Percentiles rank a stretch among this genome's conserved stretches.
Evolutionary conservation across 2,329 filamentous ascomycete genomes (phyloP).

Genomic region (Blastomyces percursus): DNA sequence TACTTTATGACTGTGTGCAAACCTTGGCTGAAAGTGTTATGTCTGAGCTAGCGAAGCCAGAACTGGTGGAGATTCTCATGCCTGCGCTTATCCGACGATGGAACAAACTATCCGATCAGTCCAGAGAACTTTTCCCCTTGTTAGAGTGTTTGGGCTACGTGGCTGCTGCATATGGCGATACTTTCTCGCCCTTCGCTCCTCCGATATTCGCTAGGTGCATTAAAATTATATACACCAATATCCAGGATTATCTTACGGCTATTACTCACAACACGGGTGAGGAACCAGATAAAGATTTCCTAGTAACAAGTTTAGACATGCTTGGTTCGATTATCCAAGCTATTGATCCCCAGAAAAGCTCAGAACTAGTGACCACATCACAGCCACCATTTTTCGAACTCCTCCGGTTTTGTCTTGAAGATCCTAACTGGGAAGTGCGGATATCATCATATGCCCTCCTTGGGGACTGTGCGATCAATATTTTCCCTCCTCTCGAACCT

Average conservation of each 20-base stretch:
- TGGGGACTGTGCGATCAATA: constrained; percentile 87
- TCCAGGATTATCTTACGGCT: constrained; percentile 67
- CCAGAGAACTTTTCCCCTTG: constrained; percentile 84
- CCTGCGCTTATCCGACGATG: constrained; percentile 81
- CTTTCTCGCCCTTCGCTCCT: constrained; percentile 73
- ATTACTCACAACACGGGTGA: constrained; percentile 59
- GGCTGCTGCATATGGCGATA: constrained; percentile 68
- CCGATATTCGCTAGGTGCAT: constrained; percentile 83
- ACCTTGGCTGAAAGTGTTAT: constrained; percentile 89
- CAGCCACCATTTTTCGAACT: constrained; percentile 84
- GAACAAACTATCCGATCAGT: constrained; percentile 76
- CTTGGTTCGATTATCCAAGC: constrained; percentile 90
- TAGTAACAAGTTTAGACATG: constrained; percentile 88
- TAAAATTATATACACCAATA: constrained; percentile 80
- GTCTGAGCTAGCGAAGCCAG: constrained; percentile 63
- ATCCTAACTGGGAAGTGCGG: constrained; percentile 79
- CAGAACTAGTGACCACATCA: constrained; percentile 62
- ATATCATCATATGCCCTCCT: constrained; percentile 93
- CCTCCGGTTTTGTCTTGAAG: constrained; percentile 83
- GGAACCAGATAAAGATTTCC: constrained; percentile 86
- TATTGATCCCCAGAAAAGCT: constrained; percentile 60
- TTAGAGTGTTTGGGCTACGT: constrained; percentile 96
- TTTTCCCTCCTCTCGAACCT: constrained; percentile 68
- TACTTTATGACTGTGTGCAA: constrained; percentile 96
- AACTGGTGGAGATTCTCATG: constrained; percentile 81